Conservation (phyloP, 2,329 filamentous ascomycete genomes). For the Exophiala sideris region DNA sequence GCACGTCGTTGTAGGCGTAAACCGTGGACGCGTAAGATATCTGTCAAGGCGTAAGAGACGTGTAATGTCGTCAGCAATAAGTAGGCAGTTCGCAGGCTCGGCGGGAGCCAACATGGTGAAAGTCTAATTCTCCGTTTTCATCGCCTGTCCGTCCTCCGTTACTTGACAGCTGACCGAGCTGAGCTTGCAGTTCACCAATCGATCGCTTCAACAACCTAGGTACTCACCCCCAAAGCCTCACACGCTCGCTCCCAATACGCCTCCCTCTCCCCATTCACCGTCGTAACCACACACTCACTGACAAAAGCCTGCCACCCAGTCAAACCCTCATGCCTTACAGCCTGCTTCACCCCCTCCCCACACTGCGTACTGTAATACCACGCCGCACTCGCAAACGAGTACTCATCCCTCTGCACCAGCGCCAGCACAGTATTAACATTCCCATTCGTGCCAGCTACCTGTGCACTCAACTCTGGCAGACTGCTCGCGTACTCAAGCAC, state of each 20-base stretch:
- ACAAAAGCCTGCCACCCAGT: constrained; percentile 55
- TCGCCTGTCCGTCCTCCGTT: too few species aligned
- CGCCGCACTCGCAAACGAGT: constrained; percentile 57
- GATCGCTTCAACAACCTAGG: too few species aligned
- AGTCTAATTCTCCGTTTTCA: too few species aligned
- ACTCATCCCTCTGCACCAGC: constrained; percentile 49
- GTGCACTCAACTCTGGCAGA: constrained; percentile 42
- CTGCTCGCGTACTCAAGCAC: constrained; percentile 55
- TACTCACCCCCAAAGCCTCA: constrained; percentile 35
- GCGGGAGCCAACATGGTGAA: too few species aligned
- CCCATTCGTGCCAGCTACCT: constrained; percentile 34
- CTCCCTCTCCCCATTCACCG: constrained; percentile 45
- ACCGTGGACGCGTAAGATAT: too few species aligned
- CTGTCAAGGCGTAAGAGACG: too few species aligned
- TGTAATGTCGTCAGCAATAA: too few species aligned
- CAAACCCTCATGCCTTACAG: constrained; percentile 46
- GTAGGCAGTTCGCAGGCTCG: too few species aligned
- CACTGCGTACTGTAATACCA: constrained; percentile 62
- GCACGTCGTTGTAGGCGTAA: too few species aligned
- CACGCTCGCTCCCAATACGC: constrained; percentile 51
- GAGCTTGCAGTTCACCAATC: too few species aligned
- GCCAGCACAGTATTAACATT: constrained; percentile 46
- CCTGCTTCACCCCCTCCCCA: constrained; percentile 38
- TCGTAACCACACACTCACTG: constrained; percentile 52
- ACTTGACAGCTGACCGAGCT: too few species aligned